Percentiles rank a stretch among this genome's conserved stretches.
Evolutionary conservation across 2,329 filamentous ascomycete genomes (phyloP).

Genomic region (Ophiosphaerella herpotricha): DNA sequence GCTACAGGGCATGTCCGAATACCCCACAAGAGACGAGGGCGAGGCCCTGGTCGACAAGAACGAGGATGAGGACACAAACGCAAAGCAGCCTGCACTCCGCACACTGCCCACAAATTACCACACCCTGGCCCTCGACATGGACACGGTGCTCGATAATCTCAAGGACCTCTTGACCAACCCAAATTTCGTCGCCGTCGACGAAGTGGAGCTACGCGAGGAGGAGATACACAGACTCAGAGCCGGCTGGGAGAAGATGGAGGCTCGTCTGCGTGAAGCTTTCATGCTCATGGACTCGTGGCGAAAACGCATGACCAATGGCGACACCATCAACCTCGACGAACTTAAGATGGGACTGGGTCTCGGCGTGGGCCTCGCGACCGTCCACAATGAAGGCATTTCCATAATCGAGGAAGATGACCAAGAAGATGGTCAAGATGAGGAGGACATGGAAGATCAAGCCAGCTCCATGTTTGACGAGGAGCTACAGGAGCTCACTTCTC

Average conservation of each 20-base stretch:
- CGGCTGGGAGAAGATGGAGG: constrained; percentile 94
- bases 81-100: constrained; percentile 44
- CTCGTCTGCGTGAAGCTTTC: constrained; percentile 85
- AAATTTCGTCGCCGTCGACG: constrained; percentile 93
- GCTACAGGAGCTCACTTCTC: constrained; percentile 25
- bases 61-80: constrained; percentile 39
- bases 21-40: constrained; percentile 28
- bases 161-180: constrained; percentile 88
- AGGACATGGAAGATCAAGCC: constrained; percentile 22
- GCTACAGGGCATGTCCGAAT: constrained; percentile 58
- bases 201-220: constrained; percentile 89
- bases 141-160: constrained; percentile 78
- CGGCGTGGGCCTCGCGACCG: constrained; percentile 52
- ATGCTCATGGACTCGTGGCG: constrained; percentile 92
- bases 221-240: constrained; percentile 82
- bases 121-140: constrained; percentile 72
- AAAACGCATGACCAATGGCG: constrained; percentile 72
- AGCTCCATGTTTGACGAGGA: constrained; percentile 38
- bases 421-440: constrained; percentile 11
- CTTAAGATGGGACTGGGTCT: constrained; percentile 66
- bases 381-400: constrained; percentile 36
- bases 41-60: constrained; percentile 37
- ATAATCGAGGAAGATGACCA: constrained; percentile 27
- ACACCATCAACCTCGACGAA: constrained; percentile 66
- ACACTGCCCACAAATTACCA: constrained; percentile 67